Base-by-base conservation (phyloP, 352 stramenopile genomes). In the Pelagophyceae sp. region DNA sequence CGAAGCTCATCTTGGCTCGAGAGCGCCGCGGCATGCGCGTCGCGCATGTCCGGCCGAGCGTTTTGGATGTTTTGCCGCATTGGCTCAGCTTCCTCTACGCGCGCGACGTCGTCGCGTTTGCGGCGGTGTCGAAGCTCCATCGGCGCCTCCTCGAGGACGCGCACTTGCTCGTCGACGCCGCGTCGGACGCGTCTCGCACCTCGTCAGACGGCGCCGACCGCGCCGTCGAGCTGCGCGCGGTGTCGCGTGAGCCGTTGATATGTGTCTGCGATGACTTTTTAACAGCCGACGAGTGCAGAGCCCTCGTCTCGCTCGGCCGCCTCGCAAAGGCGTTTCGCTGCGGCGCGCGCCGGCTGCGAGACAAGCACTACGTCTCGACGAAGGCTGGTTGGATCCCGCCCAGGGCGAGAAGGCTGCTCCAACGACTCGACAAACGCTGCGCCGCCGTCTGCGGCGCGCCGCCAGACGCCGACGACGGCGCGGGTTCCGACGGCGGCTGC, bases 281-380 rank as follows among this genome's bases (percentile, higher is more conserved):
- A 27, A 31, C 20, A 2, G 17, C 20, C 15, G 5, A 25, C 20
- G 67, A 74, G 67, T 54, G 67, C 38, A 11, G 38, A 1, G 31
- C 33, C 25, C 67, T 74, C 35, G 27, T 74, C 38, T 33, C 67
- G 11, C 33, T 74, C 35, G 67, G 67, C 38, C 67, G 67, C 11
- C 23, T 54, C 35, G 67, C 67, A 0, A 32, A 2, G 35, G 5
- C 67, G 67, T 31, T 37, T 0, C 11, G 35, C 27, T 15, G 20
- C 33, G 6, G 38, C 35, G 23, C 20, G 20, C 67, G 67, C 15
- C 19, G n/a, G 25, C 67, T 74, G 11, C 15, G 67, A 2, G 33
- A 23, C 17, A 74, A 74, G 38, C 37, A 74, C 38, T 74, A 74
- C 67, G 67, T 74, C 6, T 1, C 35, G 15, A 31, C 1, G 11